phyloP scores from a whole-genome alignment of 371 early-diverging fungal genomes.

The Lichtheimia corymbifera region DNA sequence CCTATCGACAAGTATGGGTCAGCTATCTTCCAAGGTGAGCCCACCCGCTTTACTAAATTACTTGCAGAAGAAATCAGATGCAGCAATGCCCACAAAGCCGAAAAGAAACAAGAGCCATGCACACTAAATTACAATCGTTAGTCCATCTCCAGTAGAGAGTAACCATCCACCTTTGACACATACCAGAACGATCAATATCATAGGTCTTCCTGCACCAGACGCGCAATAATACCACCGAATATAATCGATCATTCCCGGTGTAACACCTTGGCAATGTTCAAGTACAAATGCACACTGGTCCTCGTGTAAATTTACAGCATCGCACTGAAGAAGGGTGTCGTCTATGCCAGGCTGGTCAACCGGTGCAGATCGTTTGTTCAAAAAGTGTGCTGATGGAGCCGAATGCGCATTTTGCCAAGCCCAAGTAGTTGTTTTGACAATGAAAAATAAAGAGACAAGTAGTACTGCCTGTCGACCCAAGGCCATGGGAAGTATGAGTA shows the following conservation, averaged over 20 bases:
- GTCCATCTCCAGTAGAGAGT: background rate
- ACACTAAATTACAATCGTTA: conserved; percentile 26
- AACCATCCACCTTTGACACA: conserved; percentile 1
- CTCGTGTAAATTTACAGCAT: conserved; percentile 50
- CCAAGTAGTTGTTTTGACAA: conserved; percentile 8
- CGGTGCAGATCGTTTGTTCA: background rate
- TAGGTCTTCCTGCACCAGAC: conserved; percentile 28
- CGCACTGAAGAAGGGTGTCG: conserved; percentile 38
- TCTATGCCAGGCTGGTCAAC: too few relatives aligned
- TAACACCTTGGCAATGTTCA: conserved; percentile 52
- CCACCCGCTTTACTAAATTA: background rate
- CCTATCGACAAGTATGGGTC: conserved; percentile 28
- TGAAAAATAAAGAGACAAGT: conserved; percentile 5
- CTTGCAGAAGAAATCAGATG: conserved; percentile 74
- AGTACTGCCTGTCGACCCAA: conserved; percentile 12
- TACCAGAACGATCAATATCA: conserved; percentile 51
- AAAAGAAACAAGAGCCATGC: conserved; percentile 63
- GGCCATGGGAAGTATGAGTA: background rate
- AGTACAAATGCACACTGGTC: conserved; percentile 60
- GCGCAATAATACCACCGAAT: conserved; percentile 65
- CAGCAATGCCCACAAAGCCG: conserved; percentile 71
- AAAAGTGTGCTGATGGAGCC: conserved; percentile 3
- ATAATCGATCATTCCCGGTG: conserved; percentile 63
- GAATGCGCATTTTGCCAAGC: conserved; percentile 12
- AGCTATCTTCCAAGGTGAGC: background rate